A percentile compares a stretch with the other conserved stretches of the same genome.
These are phyloP conservation scores for Neurospora pannonica DNA, from an alignment of 495 filamentous ascomycete species.

Conservation along the genomic window DNA sequence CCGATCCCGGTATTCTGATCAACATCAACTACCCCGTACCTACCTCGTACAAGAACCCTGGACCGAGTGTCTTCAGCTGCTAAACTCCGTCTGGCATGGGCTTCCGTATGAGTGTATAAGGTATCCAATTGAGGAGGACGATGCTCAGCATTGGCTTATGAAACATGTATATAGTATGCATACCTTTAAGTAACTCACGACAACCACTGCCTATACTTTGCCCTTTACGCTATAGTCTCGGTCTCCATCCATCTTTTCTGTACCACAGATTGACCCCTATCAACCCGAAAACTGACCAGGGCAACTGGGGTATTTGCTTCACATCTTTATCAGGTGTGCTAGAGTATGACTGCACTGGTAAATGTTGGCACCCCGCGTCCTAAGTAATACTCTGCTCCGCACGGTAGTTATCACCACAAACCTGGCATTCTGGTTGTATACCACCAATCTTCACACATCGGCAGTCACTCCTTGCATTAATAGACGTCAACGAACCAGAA, in stretches of 20 bases:
- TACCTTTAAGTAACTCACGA: background rate
- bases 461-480: background rate
- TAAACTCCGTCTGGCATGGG: conserved; percentile 16
- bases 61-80: conserved; percentile 28
- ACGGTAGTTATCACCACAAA: background rate
- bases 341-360: background rate
- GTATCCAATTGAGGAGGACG: background rate
- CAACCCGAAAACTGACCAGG: background rate
- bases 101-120: conserved; percentile 10
- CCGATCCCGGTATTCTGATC: conserved; percentile 34
- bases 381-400: background rate
- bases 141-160: background rate
- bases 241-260: background rate
- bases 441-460: background rate
- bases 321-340: too few species aligned
- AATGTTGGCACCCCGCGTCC: background rate
- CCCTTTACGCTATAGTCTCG: background rate
- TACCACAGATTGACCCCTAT: background rate
- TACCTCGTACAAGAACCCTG: conserved; percentile 36
- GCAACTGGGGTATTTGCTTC: background rate
- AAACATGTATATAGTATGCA: background rate
- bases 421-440: background rate
- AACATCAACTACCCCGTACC: conserved; percentile 36
- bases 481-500: background rate
- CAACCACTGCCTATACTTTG: background rate